A percentile compares a stretch with the other conserved stretches of the same genome.
Conservation (phyloP, 108 stramenopile genomes). For the Cyclotella atomus region DNA sequence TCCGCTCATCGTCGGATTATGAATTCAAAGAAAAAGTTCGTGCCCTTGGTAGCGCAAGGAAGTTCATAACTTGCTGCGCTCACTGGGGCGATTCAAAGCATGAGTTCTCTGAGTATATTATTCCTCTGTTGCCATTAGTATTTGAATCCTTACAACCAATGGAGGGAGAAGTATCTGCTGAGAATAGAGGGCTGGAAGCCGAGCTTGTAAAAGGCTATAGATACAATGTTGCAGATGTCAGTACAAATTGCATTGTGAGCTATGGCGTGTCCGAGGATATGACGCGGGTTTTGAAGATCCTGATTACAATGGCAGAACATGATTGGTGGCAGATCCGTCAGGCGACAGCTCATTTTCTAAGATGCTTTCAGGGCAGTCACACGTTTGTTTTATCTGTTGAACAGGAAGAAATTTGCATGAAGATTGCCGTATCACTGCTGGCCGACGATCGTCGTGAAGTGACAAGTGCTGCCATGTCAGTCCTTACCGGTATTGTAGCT, state of each 20-base stretch:
- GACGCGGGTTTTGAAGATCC: conserved; percentile 58
- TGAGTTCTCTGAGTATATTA: conserved; percentile 76
- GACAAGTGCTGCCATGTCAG: conserved; percentile 68
- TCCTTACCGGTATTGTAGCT: conserved; percentile 87
- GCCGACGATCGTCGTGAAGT: conserved; percentile 88
- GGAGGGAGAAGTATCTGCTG: conserved; percentile 62
- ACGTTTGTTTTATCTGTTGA: conserved; percentile 78
- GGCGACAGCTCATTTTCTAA: conserved; percentile 79
- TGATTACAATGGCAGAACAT: conserved; percentile 58
- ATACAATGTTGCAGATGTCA: conserved; percentile 78
- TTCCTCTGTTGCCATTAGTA: conserved; percentile 79
- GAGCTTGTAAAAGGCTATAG: conserved; percentile 84
- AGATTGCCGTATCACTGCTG: conserved; percentile 68
- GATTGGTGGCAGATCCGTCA: conserved; percentile 89
- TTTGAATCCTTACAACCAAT: conserved; percentile 73
- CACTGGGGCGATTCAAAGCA: conserved; percentile 84
- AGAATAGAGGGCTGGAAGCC: conserved; percentile 78
- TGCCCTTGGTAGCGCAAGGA: conserved; percentile 79
- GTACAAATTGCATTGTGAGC: conserved; percentile 68
- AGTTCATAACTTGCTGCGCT: conserved; percentile 83
- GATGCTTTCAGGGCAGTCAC: conserved; percentile 85
- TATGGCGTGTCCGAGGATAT: conserved; percentile 70
- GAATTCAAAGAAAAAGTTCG: conserved; percentile 71
- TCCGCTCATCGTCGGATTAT: conserved; percentile 36
- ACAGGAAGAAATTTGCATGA: conserved; percentile 54